Base-by-base conservation (phyloP, 371 early-diverging fungal genomes). In the Mortierella sp. region DNA sequence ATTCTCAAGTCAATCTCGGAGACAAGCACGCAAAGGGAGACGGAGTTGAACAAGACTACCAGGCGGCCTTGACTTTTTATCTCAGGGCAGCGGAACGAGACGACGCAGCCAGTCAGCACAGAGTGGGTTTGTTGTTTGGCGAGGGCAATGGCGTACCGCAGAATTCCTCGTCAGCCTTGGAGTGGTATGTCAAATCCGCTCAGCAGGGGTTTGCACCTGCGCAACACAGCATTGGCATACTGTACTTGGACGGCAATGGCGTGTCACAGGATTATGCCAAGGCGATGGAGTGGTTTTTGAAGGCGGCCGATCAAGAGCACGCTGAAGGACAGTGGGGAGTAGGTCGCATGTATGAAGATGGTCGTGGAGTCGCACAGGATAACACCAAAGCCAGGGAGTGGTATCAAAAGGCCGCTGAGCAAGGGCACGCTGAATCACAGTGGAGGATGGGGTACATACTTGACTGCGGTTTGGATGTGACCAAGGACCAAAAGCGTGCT, bases 241-340 rank as follows among this genome's bases (percentile, higher is more conserved):
- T 94, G 75, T 94, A 94, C 80, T 94, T 94, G 79, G 91, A 93
- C 60, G 96, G 96, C 26, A 75, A 92, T 31, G 95, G 95, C 10
- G 90, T 92, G 4, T 86, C 88, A 45, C 87, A 89, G 82, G 83
- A 92, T 75, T 70, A 91, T 2, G 57, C 76, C 31, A 76, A 89
- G 71, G 95, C 96, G 4, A 86, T 94, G 52, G 58, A 82, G 55
- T 94, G 92, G 92, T 85, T 77, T 50, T 28, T 45, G 24, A 75
- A 79, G 50, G 76, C 86, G 13, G 77, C 80, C 10, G 71, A 79
- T 5, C 84, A 90, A 70, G 89, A 90, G 5, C 76, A 91, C 79
- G 57, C 84, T 21, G 80, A 83, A 2, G 92, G 92, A 0, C 77
- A 88, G 11, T 82, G 88, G 45, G 88, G 88, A 38, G 72, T 93